Conservation (phyloP, 2,329 filamentous ascomycete genomes). For the Ophiostoma ulmi region DNA sequence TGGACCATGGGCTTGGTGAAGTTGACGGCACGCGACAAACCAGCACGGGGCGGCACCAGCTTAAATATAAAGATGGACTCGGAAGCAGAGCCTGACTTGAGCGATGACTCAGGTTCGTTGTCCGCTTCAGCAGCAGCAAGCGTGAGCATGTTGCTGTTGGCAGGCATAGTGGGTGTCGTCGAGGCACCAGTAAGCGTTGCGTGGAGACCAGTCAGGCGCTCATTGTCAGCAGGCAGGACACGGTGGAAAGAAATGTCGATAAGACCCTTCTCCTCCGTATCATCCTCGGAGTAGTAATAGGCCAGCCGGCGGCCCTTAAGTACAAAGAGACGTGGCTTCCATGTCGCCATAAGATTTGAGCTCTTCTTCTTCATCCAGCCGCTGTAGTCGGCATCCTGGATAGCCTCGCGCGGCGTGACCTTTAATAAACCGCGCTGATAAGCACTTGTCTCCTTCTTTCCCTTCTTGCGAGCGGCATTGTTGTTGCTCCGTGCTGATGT, state of each 20-base stretch:
- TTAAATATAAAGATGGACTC: constrained; percentile 96
- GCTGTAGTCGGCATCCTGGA: constrained; percentile 81
- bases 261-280: constrained; percentile 86
- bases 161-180: constrained; percentile 54
- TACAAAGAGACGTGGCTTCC: constrained; percentile 95
- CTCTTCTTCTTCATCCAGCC: constrained; percentile 99
- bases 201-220: constrained; percentile 83
- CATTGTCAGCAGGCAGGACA: constrained; percentile 89
- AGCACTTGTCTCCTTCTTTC: constrained; percentile 91
- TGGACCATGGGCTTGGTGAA: constrained; percentile 97
- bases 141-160: constrained; percentile 44
- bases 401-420: constrained; percentile 75
- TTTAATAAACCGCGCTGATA: constrained; percentile 83
- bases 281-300: constrained; percentile 93
- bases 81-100: constrained; percentile 27
- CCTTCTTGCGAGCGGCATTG: constrained; percentile 55
- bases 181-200: constrained; percentile 88
- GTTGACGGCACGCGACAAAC: constrained; percentile 83
- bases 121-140: constrained; percentile 45
- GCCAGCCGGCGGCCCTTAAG: constrained; percentile 84
- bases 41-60: constrained; percentile 81
- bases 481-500: constrained; percentile 44
- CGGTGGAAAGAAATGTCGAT: constrained; percentile 98
- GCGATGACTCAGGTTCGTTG: constrained; percentile 36
- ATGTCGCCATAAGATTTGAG: constrained; percentile 91